Percentiles rank a stretch among this genome's conserved stretches.
These are phyloP conservation scores for Cladosporium sp. DNA, from an alignment of 2,329 filamentous ascomycete genomes.

Conservation along the genomic window DNA sequence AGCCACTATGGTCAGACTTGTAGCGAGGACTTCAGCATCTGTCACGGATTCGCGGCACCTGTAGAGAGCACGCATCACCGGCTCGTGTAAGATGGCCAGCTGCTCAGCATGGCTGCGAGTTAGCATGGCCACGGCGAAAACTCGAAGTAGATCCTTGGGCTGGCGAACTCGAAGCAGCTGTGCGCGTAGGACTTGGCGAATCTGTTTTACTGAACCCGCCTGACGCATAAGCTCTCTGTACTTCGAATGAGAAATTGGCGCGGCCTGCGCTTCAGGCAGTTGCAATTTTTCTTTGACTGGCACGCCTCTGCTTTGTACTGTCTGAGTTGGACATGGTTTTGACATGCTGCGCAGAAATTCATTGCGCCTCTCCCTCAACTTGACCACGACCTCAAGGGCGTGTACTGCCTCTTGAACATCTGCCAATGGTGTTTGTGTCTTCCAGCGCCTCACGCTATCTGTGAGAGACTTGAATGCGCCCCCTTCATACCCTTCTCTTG, in stretches of 20 bases:
- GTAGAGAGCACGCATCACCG: constrained; percentile 36
- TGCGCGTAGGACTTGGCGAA: constrained; percentile 29
- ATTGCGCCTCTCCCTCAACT: constrained; percentile 26
- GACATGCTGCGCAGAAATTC: constrained; percentile 27
- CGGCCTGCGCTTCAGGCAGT: constrained; percentile 24
- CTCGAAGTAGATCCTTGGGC: constrained; percentile 33
- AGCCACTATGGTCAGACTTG: constrained; percentile 30
- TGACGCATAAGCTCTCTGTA: constrained; percentile 29
- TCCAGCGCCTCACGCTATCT: neutral
- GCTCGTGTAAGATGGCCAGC: constrained; percentile 29
- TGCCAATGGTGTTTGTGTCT: constrained; percentile 17
- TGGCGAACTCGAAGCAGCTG: constrained; percentile 33
- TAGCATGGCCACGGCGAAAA: constrained; percentile 34
- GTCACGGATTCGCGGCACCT: constrained; percentile 33
- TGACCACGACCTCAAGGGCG: constrained; percentile 28
- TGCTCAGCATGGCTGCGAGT: constrained; percentile 23
- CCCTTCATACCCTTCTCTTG: neutral
- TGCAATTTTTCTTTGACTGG: neutral
- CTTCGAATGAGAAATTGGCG: constrained; percentile 25
- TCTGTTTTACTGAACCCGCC: constrained; percentile 23
- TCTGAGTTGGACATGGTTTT: constrained; percentile 27
- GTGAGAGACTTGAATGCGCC: neutral
- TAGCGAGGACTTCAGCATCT: constrained; percentile 32
- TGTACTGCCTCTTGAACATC: constrained; percentile 21
- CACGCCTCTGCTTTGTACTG: neutral